A percentile compares a stretch with the other conserved stretches of the same genome.
Evolutionary conservation across 2,329 filamentous ascomycete genomes (phyloP).

Genomic region (Coccinonectria pachysandricola): DNA sequence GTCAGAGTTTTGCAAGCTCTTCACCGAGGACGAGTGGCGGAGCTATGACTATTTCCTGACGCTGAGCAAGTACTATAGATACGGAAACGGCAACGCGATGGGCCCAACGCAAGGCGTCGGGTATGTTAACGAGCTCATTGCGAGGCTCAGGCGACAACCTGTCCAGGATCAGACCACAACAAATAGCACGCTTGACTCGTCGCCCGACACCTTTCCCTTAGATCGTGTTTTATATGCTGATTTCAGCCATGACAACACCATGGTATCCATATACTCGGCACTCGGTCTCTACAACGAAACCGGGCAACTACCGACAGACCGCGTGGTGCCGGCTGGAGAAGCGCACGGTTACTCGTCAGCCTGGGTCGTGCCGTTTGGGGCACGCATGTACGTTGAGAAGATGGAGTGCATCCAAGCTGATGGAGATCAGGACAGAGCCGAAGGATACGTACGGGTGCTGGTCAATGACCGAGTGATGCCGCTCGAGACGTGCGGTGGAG

Average conservation of each 20-base stretch:
- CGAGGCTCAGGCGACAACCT: constrained; percentile 58
- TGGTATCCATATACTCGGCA: constrained; percentile 66
- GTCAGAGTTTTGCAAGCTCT: constrained; percentile 68
- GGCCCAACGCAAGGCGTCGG: constrained; percentile 81
- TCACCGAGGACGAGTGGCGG: constrained; percentile 62
- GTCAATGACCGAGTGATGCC: constrained; percentile 77
- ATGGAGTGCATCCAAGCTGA: constrained; percentile 47
- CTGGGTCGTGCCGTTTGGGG: constrained; percentile 75
- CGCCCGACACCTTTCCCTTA: constrained; percentile 63
- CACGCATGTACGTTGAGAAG: constrained; percentile 79
- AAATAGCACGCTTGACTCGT: constrained; percentile 65
- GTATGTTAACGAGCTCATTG: constrained; percentile 78
- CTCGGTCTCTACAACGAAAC: constrained; percentile 68
- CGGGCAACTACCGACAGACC: constrained; percentile 38
- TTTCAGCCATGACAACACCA: constrained; percentile 86
- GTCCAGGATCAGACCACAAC: constrained; percentile 66
- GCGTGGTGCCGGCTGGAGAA: constrained; percentile 37
- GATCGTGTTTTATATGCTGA: constrained; percentile 65
- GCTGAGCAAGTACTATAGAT: constrained; percentile 78
- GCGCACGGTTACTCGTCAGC: constrained; percentile 62
- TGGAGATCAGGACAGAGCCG: constrained; percentile 28
- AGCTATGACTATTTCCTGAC: constrained; percentile 73
- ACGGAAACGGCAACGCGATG: constrained; percentile 63
- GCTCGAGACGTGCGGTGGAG: constrained; percentile 58
- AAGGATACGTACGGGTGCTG: constrained; percentile 68